These are phyloP conservation scores for Colletotrichum cereale DNA, from an alignment of 2,329 filamentous ascomycete species.

Conservation along the genomic window DNA sequence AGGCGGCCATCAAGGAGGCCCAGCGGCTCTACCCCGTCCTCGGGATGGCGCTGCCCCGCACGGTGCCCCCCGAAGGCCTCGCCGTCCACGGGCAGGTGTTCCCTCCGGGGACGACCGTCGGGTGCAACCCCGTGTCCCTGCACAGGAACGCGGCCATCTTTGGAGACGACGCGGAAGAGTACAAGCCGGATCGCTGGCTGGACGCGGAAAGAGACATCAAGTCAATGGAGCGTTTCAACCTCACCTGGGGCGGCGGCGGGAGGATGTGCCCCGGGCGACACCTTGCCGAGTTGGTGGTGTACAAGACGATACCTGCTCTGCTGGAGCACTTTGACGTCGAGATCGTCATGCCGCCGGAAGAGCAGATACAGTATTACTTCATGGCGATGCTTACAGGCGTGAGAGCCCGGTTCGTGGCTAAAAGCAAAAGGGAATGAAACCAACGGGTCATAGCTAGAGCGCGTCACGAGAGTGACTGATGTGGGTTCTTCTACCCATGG, in stretches of 20 bases:
- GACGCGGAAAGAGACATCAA: conserved; percentile 46
- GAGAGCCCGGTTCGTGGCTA: conserved; percentile 53
- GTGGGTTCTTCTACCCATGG: background rate
- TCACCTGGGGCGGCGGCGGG: conserved; percentile 65
- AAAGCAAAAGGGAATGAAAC: background rate
- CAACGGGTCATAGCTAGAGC: too few species aligned
- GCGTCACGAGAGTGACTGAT: too few species aligned
- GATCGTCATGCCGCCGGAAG: conserved; percentile 53
- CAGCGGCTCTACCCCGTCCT: conserved; percentile 65
- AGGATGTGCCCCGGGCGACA: conserved; percentile 64
- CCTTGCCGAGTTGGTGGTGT: conserved; percentile 63
- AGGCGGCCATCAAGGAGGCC: conserved; percentile 63
- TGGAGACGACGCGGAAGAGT: conserved; percentile 58
- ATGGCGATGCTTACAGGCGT: conserved; percentile 65
- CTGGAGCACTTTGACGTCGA: conserved; percentile 60
- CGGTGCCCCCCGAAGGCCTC: conserved; percentile 54
- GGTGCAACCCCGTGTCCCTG: conserved; percentile 63
- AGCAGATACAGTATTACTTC: conserved; percentile 61
- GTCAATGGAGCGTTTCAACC: conserved; percentile 61
- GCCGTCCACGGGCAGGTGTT: conserved; percentile 55
- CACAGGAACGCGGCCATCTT: conserved; percentile 65
- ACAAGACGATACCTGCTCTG: conserved; percentile 57
- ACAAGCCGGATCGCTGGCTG: conserved; percentile 63
- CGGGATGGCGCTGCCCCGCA: conserved; percentile 63
- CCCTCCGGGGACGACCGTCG: conserved; percentile 61